Conservation (phyloP, 129 eudicot species). For the Flaveria trinervia region DNA sequence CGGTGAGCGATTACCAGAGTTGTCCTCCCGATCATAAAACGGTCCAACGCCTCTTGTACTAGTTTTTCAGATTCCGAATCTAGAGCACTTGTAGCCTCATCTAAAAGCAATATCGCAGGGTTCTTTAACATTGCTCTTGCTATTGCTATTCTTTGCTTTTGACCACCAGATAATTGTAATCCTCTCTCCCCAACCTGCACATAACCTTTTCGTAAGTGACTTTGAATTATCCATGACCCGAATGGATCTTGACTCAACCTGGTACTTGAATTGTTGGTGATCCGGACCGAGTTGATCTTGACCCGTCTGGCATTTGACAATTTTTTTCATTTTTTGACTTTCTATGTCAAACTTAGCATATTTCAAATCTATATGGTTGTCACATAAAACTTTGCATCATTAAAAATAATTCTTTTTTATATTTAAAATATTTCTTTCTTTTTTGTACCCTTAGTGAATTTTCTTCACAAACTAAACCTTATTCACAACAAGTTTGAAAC, state of each 20-base stretch:
- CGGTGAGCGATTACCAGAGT: constrained; percentile 97
- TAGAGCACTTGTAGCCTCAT: constrained; percentile 96
- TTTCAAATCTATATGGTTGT: neutral
- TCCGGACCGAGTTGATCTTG: neutral
- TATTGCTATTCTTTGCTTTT: constrained; percentile 94
- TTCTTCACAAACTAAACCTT: constrained; percentile 6
- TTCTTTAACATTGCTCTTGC: constrained; percentile 98
- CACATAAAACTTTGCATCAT: neutral
- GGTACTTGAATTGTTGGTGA: neutral
- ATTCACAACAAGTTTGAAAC: constrained; percentile 2
- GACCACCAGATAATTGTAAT: constrained; percentile 93
- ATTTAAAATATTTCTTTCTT: neutral
- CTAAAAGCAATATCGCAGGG: constrained; percentile 86
- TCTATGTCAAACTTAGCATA: neutral
- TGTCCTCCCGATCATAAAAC: constrained; percentile 96
- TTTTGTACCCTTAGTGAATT: neutral
- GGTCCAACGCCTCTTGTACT: constrained; percentile 93
- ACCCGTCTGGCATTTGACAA: neutral
- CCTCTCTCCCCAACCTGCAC: constrained; percentile 98
- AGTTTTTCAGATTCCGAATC: constrained; percentile 96
- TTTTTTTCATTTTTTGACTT: neutral
- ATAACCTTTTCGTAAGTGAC: neutral
- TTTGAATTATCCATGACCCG: neutral
- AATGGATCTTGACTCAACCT: neutral
- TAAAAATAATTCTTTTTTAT: neutral